Evolutionary conservation across 257 asterid species (phyloP).

Genomic region (Penstemon newberryi): DNA sequence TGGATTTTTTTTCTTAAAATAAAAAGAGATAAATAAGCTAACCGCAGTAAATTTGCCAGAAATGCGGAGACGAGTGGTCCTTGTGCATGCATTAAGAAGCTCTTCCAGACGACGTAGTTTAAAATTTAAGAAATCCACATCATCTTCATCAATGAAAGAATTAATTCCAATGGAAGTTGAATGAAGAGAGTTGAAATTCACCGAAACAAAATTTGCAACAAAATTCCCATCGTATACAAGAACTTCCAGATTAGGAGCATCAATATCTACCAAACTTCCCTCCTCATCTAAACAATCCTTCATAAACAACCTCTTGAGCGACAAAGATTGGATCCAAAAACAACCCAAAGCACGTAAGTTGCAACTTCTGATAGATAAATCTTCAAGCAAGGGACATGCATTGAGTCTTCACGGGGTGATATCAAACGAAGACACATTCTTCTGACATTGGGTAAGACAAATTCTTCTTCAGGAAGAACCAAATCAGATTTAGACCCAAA

Average conservation of each 20-base stretch:
- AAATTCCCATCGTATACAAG: not conserved
- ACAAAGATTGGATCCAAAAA: not conserved
- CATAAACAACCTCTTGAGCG: not conserved
- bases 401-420: not conserved
- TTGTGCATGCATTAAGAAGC: not conserved
- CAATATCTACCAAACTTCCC: not conserved
- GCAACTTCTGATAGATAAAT: not conserved
- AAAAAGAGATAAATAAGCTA: not conserved
- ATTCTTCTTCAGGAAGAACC: not conserved
- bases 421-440: not conserved
- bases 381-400: not conserved
- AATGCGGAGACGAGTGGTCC: not conserved
- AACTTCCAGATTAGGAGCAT: conserved; percentile 3
- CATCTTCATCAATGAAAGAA: not conserved
- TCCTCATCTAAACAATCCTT: not conserved
- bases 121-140: not conserved
- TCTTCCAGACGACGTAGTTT: not conserved
- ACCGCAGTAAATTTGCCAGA: not conserved
- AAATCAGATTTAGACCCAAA: not conserved
- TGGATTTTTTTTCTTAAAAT: not conserved
- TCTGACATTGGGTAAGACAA: conserved; percentile 3
- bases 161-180: not conserved
- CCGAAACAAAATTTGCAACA: not conserved
- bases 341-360: not conserved
- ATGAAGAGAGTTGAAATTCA: not conserved